These are phyloP conservation scores for Globisporangium solare DNA, from an alignment of 352 stramenopile species.

Conservation along the genomic window DNA sequence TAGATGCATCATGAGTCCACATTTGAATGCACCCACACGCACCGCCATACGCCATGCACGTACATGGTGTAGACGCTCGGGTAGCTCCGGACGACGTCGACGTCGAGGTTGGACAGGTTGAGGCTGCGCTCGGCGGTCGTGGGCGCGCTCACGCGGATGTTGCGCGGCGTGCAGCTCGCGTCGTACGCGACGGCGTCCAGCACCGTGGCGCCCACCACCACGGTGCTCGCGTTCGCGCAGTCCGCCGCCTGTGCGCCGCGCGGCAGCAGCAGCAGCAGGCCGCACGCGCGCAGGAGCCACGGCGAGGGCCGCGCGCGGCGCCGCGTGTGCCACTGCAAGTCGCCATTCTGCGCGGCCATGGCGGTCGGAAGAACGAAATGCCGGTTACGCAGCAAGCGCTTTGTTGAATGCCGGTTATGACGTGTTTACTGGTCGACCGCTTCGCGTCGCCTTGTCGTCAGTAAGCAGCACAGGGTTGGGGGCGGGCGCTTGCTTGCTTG, in stretches of 20 bases:
- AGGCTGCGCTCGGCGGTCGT: constrained; percentile 30
- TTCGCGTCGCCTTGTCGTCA: too few species aligned
- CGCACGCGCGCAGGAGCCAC: background rate
- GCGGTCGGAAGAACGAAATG: too few species aligned
- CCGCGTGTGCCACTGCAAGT: too few species aligned
- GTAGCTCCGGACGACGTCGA: constrained; percentile 40
- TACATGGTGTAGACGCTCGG: constrained; percentile 49
- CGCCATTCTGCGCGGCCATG: too few species aligned
- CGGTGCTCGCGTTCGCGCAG: constrained; percentile 36
- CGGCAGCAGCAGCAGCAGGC: background rate
- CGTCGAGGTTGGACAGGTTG: constrained; percentile 58
- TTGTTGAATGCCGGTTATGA: too few species aligned
- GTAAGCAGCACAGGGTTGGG: too few species aligned
- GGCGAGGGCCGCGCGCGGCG: too few species aligned
- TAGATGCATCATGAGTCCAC: background rate
- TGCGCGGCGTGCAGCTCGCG: constrained; percentile 30
- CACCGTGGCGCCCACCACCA: constrained; percentile 30
- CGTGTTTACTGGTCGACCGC: too few species aligned
- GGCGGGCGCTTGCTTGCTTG: too few species aligned
- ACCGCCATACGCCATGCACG: constrained; percentile 3
- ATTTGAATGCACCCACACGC: background rate
- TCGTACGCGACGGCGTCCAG: constrained; percentile 56
- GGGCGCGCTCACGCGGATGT: constrained; percentile 34
- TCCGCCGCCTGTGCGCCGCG: background rate
- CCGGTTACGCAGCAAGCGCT: too few species aligned